phyloP scores from a whole-genome alignment of 2,329 filamentous ascomycete genomes.

The Metarhizium robertsii region DNA sequence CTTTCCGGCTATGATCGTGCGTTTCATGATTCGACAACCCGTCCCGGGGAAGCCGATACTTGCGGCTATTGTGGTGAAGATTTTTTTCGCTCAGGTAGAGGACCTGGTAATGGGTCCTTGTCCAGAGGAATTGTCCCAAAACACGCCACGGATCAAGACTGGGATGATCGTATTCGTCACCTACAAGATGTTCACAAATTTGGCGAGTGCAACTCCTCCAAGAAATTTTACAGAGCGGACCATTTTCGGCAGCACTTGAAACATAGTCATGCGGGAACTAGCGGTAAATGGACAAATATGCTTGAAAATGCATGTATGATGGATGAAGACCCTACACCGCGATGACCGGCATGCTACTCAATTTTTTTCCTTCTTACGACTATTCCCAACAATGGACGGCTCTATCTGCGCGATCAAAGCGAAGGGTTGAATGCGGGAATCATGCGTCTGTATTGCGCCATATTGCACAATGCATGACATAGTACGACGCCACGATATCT shows the following conservation, averaged over 20 bases:
- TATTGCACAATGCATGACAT: neutral
- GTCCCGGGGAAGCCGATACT: conserved; percentile 61
- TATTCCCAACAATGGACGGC: neutral
- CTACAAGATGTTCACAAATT: conserved; percentile 92
- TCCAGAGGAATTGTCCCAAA: conserved; percentile 27
- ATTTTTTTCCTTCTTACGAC: neutral
- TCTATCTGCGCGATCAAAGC: neutral
- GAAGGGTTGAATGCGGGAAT: neutral
- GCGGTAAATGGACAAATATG: conserved; percentile 98
- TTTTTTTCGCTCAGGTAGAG: conserved; percentile 50
- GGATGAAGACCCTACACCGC: conserved; percentile 53
- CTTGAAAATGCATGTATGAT: conserved; percentile 95
- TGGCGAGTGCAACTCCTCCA: conserved; percentile 93
- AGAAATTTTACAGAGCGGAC: conserved; percentile 96
- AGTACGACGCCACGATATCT: conserved; percentile 1
- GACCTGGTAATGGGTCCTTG: conserved; percentile 21
- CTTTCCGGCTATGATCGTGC: conserved; percentile 69
- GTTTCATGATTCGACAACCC: conserved; percentile 71
- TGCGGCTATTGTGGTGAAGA: conserved; percentile 96
- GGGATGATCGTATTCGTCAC: conserved; percentile 79
- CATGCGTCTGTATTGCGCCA: neutral
- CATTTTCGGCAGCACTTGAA: conserved; percentile 98
- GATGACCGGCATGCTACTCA: conserved; percentile 11
- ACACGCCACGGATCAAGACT: conserved; percentile 68
- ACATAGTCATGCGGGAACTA: conserved; percentile 91